Evolutionary conservation across 2,329 filamentous ascomycete genomes (phyloP).

Genomic region (Talaromyces islandicus): DNA sequence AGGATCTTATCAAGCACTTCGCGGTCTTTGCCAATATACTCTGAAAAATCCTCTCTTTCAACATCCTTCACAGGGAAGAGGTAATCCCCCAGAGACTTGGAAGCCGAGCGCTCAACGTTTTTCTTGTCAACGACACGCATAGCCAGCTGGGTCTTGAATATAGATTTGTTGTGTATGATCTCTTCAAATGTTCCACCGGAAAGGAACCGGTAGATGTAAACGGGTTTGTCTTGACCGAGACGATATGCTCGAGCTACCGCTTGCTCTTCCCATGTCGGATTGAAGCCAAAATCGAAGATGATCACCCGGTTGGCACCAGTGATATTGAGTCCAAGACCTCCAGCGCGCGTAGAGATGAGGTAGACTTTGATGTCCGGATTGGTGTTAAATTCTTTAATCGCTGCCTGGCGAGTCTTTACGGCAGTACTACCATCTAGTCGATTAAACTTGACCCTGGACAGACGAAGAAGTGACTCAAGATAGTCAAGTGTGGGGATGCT

Average conservation of each 20-base stretch:
- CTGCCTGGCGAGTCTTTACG: constrained; percentile 53
- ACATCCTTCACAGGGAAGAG: constrained; percentile 55
- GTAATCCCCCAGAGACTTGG: constrained; percentile 49
- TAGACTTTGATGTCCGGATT: constrained; percentile 53
- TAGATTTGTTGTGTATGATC: constrained; percentile 62
- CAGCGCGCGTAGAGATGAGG: constrained; percentile 77
- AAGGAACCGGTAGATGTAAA: constrained; percentile 79
- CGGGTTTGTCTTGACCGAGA: constrained; percentile 71
- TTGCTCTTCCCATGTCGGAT: constrained; percentile 76
- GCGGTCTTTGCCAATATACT: constrained; percentile 54
- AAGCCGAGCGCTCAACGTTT: constrained; percentile 63
- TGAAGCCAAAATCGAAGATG: constrained; percentile 78
- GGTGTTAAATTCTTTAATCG: constrained; percentile 65
- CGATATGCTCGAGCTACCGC: constrained; percentile 82
- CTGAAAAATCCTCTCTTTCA: constrained; percentile 45
- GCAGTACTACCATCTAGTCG: constrained; percentile 64
- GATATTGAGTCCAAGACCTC: constrained; percentile 78
- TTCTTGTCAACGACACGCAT: constrained; percentile 78
- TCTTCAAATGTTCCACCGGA: constrained; percentile 75
- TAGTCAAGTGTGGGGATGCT: constrained; percentile 65
- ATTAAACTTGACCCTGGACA: constrained; percentile 42
- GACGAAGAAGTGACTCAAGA: constrained; percentile 53
- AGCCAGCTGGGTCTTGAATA: constrained; percentile 79
- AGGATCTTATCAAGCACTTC: constrained; percentile 53
- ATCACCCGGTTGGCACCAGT: constrained; percentile 78